Evolutionary conservation across 345 rosid genomes (phyloP).

Genomic region (Linum tenue): DNA sequence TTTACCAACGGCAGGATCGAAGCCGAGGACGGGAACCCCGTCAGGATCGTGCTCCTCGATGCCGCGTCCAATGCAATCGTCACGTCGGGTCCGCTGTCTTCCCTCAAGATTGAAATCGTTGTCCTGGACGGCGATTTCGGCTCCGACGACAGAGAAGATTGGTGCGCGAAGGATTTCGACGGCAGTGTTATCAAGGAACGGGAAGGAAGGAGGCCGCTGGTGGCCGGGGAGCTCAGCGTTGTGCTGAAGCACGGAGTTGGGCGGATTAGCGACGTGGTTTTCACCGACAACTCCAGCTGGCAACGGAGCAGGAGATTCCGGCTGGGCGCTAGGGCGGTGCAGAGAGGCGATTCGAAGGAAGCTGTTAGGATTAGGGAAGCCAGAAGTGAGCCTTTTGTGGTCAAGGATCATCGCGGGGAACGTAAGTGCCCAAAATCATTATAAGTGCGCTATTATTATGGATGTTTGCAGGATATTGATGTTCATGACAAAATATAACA

Average conservation of each 20-base stretch:
- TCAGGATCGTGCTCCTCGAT: conserved; percentile 42
- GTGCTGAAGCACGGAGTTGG: conserved; percentile 43
- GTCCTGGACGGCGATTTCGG: conserved; percentile 58
- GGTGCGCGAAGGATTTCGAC: conserved; percentile 38
- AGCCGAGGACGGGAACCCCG: conserved; percentile 33
- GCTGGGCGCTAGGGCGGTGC: conserved; percentile 49
- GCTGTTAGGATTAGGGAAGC: conserved; percentile 44
- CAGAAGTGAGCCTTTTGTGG: conserved; percentile 49
- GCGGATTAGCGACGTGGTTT: conserved; percentile 28
- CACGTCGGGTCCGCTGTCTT: conserved; percentile 40
- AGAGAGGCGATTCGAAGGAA: conserved; percentile 21
- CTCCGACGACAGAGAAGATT: conserved; percentile 34
- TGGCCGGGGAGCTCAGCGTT: conserved; percentile 53
- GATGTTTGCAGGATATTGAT: neutral
- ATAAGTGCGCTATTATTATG: neutral
- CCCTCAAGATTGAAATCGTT: conserved; percentile 42
- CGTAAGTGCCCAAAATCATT: conserved; percentile 33
- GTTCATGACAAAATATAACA: neutral
- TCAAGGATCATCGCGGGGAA: conserved; percentile 83
- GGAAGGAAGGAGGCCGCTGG: conserved; percentile 56
- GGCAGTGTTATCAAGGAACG: conserved; percentile 43
- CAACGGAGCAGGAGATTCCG: conserved; percentile 54
- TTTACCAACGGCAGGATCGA: conserved; percentile 53
- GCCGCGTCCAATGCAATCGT: conserved; percentile 23
- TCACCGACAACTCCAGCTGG: conserved; percentile 89